Evolutionary conservation across 768 basidiomycete genomes (phyloP).

Genomic region (Wakefieldia striispora): DNA sequence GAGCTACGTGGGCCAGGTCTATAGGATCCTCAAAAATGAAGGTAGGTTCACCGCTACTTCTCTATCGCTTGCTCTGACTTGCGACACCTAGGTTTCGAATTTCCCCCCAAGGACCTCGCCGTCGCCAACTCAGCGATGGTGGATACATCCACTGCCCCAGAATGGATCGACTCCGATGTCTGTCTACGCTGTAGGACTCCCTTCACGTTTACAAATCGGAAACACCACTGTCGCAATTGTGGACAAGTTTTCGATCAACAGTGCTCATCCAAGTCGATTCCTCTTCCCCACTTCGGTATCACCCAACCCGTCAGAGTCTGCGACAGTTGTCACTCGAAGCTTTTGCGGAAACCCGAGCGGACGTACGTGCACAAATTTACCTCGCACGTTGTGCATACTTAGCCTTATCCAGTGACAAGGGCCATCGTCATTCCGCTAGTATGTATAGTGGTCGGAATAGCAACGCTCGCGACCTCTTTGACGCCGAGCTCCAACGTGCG

Average conservation of each 20-base stretch:
- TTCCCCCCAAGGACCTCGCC: slow-evolving; percentile 76
- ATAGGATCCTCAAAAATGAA: slow-evolving; percentile 71
- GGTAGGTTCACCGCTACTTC: slow-evolving; percentile 44
- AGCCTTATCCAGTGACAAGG: slow-evolving; percentile 38
- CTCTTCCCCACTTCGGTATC: slow-evolving; percentile 93
- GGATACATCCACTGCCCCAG: slow-evolving; percentile 87
- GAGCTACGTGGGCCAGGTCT: slow-evolving; percentile 74
- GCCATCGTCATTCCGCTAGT: slow-evolving; percentile 54
- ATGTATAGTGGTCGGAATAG: slow-evolving; percentile 53
- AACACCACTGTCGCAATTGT: slow-evolving; percentile 98
- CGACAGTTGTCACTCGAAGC: slow-evolving; percentile 82
- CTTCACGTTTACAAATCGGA: slow-evolving; percentile 94
- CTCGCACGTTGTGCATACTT: background rate
- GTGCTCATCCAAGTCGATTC: slow-evolving; percentile 81
- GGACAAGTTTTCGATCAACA: slow-evolving; percentile 94
- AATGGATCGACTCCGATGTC: slow-evolving; percentile 96
- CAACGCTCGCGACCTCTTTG: slow-evolving; percentile 60
- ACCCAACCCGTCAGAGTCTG: slow-evolving; percentile 91
- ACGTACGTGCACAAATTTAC: slow-evolving; percentile 36
- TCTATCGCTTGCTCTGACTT: background rate
- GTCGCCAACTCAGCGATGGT: slow-evolving; percentile 80
- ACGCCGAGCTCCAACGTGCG: slow-evolving; percentile 90
- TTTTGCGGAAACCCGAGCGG: slow-evolving; percentile 62
- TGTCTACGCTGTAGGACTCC: slow-evolving; percentile 89
- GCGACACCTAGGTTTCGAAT: slow-evolving; percentile 60